Conservation (phyloP, 129 eudicot species). For the Scalesia atractyloides region DNA sequence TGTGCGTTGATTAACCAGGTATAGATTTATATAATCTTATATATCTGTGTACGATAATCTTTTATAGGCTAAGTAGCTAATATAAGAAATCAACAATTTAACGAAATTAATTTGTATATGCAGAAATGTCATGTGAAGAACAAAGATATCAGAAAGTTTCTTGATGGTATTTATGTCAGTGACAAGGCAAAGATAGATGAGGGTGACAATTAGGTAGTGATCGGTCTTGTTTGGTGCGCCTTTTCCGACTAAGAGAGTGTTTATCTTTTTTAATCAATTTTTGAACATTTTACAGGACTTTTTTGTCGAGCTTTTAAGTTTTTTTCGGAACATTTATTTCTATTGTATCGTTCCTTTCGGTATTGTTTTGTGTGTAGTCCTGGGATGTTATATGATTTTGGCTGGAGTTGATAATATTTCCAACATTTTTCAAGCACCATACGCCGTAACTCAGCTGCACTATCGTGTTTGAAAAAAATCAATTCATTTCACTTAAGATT, state of each 20-base stretch:
- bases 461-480: no score
- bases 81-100: no score
- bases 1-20: conserved; percentile 60
- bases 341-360: neutral
- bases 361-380: neutral
- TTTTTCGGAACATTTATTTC: neutral
- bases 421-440: no score
- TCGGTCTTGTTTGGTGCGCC: neutral
- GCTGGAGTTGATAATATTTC: neutral
- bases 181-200: conserved; percentile 48
- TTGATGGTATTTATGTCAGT: conserved; percentile 54
- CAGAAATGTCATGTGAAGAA: conserved; percentile 61
- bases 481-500: no score
- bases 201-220: conserved; percentile 14
- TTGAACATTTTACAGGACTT: neutral
- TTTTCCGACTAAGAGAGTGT: neutral
- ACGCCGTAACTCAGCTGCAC: no score
- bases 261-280: neutral
- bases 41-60: no score
- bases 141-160: conserved; percentile 59
- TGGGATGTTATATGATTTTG: neutral
- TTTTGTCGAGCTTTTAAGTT: neutral
- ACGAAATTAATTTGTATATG: neutral
- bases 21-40: neutral
- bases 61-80: no score